Base-by-base conservation (phyloP, 768 basidiomycete species). In the Goffeauzyma gilvescens region DNA sequence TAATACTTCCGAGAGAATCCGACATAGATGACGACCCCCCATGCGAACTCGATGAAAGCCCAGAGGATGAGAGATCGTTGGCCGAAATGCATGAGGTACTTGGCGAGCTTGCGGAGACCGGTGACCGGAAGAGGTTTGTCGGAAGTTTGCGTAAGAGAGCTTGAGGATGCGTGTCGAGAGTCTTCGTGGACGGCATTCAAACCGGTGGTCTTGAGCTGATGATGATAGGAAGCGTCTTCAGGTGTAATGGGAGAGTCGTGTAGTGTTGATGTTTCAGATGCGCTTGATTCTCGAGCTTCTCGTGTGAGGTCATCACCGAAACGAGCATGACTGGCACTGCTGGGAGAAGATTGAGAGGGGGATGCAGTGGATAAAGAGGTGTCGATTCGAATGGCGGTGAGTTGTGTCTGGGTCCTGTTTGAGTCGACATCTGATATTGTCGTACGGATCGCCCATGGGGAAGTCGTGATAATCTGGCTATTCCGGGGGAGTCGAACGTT, bases 1-100 rank as follows among this genome's bases (percentile, higher is more conserved):
- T 79, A 85, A 46, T 71, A 73, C 31, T 70, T 72, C 39, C 86
- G 72, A 65, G 87, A 90, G 38, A 81, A 79, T 12, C 87, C 89
- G 1, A 82, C 79, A 60, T 90, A 96, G 6, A 77, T 68, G 9
- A 78, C 74, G 24, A 85, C 69, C 0, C 89, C 89, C 1, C 73
- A 70, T 21, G 83, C 49, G 12, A 77, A 46, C 54, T 77, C 71
- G 21, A 67, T 71, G 38, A 79, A 78, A 3, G 72, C 89, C 12
- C 78, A 75, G 37, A 85, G 65, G 12, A 93, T 71, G 8, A 87
- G 69, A 9, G 56, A 53, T 27, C 79, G 67, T 58, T 86, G 79
- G 3, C 55, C 17, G 49, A 52, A 50, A 24, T 54, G 51, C 23
- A 63, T 42, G 12, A 72, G 23, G 21, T 55, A 50, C 30, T 52